These are phyloP conservation scores for Paspalum vaginatum DNA, from an alignment of 176 grass and related monocot genomes.

Conservation along the genomic window DNA sequence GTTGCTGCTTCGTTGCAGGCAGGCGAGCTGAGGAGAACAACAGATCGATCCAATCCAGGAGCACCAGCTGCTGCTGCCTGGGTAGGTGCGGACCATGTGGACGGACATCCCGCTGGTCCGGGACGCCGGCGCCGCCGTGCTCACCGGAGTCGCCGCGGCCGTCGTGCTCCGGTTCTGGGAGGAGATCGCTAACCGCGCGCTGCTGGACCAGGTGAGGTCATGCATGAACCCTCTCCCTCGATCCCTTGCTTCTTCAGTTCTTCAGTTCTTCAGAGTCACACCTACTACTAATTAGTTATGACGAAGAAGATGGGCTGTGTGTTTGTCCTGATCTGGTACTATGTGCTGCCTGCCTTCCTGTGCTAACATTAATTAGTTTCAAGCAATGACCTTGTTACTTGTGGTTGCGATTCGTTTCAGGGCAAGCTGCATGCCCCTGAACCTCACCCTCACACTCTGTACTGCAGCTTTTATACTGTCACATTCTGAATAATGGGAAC, in stretches of 20 bases:
- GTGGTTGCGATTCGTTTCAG: neutral
- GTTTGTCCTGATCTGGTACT: neutral
- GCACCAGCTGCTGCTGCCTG: too few relatives aligned
- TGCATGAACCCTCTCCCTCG: neutral
- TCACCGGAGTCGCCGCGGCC: slow-evolving; percentile 49
- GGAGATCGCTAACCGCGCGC: slow-evolving; percentile 66
- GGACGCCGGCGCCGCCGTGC: slow-evolving; percentile 57
- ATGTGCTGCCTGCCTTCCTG: neutral
- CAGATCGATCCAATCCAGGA: neutral
- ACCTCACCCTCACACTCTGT: neutral
- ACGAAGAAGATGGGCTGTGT: too few relatives aligned
- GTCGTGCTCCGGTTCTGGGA: slow-evolving; percentile 74
- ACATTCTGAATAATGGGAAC: neutral
- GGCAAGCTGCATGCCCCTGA: neutral
- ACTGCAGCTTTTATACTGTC: neutral
- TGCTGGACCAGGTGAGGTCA: slow-evolving; percentile 85
- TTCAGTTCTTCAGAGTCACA: neutral
- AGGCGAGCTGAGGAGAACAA: too few relatives aligned
- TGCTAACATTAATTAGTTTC: neutral
- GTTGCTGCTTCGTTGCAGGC: too few relatives aligned
- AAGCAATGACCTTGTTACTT: neutral
- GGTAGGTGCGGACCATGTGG: slow-evolving; percentile 34
- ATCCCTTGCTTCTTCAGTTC: neutral
- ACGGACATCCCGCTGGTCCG: slow-evolving; percentile 51
- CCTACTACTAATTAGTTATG: too few relatives aligned